Percentiles rank a stretch among this genome's conserved stretches.
phyloP scores from a whole-genome alignment of 352 stramenopile species.

The Globisporangium camurandrum region DNA sequence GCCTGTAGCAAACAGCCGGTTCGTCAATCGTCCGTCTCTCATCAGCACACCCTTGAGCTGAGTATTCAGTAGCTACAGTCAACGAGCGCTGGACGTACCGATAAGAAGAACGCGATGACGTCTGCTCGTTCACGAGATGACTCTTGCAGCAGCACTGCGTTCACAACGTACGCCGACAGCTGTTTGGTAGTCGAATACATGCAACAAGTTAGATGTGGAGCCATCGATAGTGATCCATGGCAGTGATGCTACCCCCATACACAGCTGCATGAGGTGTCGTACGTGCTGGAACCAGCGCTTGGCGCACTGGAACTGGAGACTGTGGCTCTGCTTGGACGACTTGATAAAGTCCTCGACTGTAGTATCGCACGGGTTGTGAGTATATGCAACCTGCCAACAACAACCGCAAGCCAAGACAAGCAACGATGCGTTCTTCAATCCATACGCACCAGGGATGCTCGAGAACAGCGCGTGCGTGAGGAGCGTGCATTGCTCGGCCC shows the following conservation, averaged over 20 bases:
- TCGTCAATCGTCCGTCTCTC: not conserved
- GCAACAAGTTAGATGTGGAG: too few relatives aligned
- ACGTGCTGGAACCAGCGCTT: slow-evolving; percentile 86
- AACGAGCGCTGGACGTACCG: slow-evolving; percentile 35
- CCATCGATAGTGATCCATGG: too few relatives aligned
- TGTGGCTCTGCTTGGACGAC: slow-evolving; percentile 43
- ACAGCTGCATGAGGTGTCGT: slow-evolving; percentile 11
- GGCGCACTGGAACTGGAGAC: slow-evolving; percentile 44
- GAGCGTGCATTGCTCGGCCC: slow-evolving; percentile 70
- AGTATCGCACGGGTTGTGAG: not conserved
- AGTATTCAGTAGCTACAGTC: not conserved
- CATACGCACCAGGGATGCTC: slow-evolving; percentile 52
- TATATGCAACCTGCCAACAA: not conserved
- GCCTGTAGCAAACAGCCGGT: slow-evolving; percentile 22
- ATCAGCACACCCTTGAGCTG: not conserved
- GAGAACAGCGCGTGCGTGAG: slow-evolving; percentile 76
- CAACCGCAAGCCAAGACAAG: too few relatives aligned
- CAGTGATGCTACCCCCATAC: not conserved
- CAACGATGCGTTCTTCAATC: too few relatives aligned
- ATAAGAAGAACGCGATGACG: slow-evolving; percentile 74
- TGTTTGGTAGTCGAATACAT: too few relatives aligned
- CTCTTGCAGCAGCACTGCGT: slow-evolving; percentile 68
- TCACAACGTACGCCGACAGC: slow-evolving; percentile 79
- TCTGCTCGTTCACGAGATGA: slow-evolving; percentile 51
- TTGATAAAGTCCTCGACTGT: slow-evolving; percentile 71